Base-by-base conservation (phyloP, 148 eudicot species). In the Tetragonia tetragonoides region DNA sequence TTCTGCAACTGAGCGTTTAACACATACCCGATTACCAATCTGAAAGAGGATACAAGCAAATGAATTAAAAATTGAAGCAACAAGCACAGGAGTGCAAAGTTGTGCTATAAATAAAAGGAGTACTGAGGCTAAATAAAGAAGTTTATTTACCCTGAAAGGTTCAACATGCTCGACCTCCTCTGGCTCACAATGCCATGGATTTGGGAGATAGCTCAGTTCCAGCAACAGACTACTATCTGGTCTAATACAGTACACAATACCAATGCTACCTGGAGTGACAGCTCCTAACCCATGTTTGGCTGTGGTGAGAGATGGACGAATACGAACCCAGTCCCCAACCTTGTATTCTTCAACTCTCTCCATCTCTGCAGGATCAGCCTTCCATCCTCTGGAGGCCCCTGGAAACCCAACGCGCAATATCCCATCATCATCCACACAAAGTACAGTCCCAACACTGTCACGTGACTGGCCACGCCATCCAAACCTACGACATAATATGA, bases 381-480 rank as follows among this genome's bases (percentile, higher is more conserved):
- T 95, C 97, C 97, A 95, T 76, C 99, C 99, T 87, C 99, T 86
- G 70, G 99, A 95, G 74, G 99, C 99, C 87, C 99, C 99, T 60
- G 99, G 99, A 87, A 95, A 95, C 61, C 99, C 99, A 73, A 95
- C 97, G 72, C 99, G 97, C 84, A 95, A 81, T 71, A 95, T 91
- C 67, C 99, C 99, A 84, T 95, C 99, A 86, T 95, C 99, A 82
- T 95, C 99, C 77, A 95, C 99, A 82, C 97, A 93, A 7, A 95
- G 84, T 72, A 95, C 98, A 73, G 99, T 95, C 77, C 99, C 99
- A 72, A 91, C 84, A 88, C 94, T 93, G 73, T 93, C 97, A 83
- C 90, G 94, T 68, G 97, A 89, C 74, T 91, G 97, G 66, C 89
- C 97, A 74, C 97, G 97, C 93, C 88, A 95, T 74, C 93, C 97